phyloP scores from a whole-genome alignment of 1,284 basidiomycete genomes.

The Heliocybe sulcata region DNA sequence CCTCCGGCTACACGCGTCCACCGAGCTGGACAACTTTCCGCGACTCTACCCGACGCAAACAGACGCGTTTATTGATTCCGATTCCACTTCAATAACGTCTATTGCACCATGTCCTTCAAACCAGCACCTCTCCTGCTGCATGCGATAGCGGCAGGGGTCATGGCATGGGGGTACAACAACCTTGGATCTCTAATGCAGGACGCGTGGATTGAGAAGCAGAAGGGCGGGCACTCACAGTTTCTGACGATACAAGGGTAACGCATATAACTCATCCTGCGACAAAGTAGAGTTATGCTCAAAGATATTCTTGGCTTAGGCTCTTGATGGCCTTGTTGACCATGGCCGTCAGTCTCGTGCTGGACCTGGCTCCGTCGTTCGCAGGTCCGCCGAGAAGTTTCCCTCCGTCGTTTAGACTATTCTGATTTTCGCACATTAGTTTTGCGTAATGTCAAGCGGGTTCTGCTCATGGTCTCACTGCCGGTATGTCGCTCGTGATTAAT shows the following conservation, averaged over 20 bases:
- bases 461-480: conserved; percentile 58
- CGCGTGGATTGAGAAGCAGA: conserved; percentile 34
- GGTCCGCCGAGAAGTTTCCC: conserved; percentile 24
- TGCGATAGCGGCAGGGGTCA: conserved; percentile 29
- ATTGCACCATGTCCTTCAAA: neutral
- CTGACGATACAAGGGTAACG: conserved; percentile 72
- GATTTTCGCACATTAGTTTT: conserved; percentile 26
- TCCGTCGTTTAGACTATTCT: neutral
- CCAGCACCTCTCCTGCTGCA: conserved; percentile 26
- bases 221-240: conserved; percentile 64
- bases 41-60: too few species aligned
- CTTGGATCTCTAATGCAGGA: conserved; percentile 28
- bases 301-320: conserved; percentile 27
- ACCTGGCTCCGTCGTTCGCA: conserved; percentile 39
- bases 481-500: conserved; percentile 26
- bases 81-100: neutral
- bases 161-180: conserved; percentile 40
- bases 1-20: neutral
- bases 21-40: neutral
- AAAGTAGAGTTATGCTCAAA: neutral
- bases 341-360: conserved; percentile 36
- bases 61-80: neutral
- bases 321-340: conserved; percentile 44
- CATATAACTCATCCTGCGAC: neutral
- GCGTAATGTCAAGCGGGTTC: conserved; percentile 38